Evolutionary conservation across 2,329 filamentous ascomycete species (phyloP), one percentile per base, ranked within the genome.

Genomic region (Amauroascus verrucosus): DNA sequence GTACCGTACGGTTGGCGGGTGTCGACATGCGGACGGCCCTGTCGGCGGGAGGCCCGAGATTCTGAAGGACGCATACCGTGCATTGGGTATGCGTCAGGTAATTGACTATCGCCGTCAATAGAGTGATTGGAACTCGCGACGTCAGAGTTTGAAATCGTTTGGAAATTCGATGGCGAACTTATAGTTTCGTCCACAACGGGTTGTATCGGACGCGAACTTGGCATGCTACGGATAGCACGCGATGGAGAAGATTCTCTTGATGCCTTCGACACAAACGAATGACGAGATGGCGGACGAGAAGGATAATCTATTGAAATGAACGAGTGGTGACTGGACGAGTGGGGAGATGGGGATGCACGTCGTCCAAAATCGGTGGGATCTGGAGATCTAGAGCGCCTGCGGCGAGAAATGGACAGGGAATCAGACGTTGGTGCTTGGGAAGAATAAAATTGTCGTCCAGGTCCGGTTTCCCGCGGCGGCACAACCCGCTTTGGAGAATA

Each of bases 1-100:
- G 78, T 75, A 22, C 75, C 75, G 60, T 78, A 80, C 50, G 60
- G 57, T 53, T 76, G 73, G 37, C 72, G 68, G 20, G 68, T 68
- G 54, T 75, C 70, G 47, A 70, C 59, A 55, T 68, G 68, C 47
- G 70, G 68, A 35, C 70, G 66, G 45, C 70, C 64, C 22, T 69
- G 67, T 35, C 73, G 66, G 45, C 59, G 64, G 53, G 63, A 64
- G 49, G 62, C 60, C 3, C 62, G 62, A 26, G 59, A 55, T 56
- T 71, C 66, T 51, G 63, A 66, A 48, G 59, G 56, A 59, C 64
- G 67, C 58, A 62, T 64, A 28, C 61, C 64, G 60, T 67, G 66
- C 33, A 61, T 62, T 24, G 65, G 56, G 53, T 67, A 68, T 46
- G 61, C 56, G 59, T 70, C 67, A 54, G 64, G 67, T 26, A 61